Evolutionary conservation across 2,329 filamentous ascomycete genomes (phyloP), one percentile per base, ranked within the genome.

Genomic region (Tolypocladium pustulatum): DNA sequence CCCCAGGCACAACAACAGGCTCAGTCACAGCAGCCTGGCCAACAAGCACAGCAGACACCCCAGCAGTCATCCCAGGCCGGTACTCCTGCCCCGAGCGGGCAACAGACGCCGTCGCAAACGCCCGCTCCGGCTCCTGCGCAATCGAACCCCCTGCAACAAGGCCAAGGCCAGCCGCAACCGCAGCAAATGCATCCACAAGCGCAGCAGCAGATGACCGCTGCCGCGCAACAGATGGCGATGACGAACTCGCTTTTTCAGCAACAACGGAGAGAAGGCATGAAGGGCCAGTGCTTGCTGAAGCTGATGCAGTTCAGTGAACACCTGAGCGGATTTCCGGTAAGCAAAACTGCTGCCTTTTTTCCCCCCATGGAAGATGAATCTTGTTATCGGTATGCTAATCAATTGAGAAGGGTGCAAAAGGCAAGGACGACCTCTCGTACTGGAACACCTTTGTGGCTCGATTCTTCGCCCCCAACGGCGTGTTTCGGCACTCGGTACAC

Each of bases 391-490:
- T 9, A 10, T 49, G 51, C 54, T 62, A 58, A 63, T 46, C 36
- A 22, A 25, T 43, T 46, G 55, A 57, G 67, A n/a, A 84, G 81
- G 80, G 78, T 56, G 71, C 78, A 17, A 85, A 83, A 66, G 80
- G 82, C 63, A 81, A 82, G 61, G 85, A 87, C 60, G 88, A 91
- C 66, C 73, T 96, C 5, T 73, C 77, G 0, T 88, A 90, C 66
- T 97, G 93, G 93, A 82, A 88, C 63, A 74, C 74, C 6, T 94
- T 97, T 65, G 91, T 96, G 22, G 76, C 81, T 41, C 83, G 83
- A 54, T 96, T 95, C 73, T 99, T 97, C 73, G 87, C 90, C 0
- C 79, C 82, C 0, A 82, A 81, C 34, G 91, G 90, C 10, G 84
- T 91, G 10, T 87, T 96, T 67, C 84, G 91, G 49, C 85, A 93